These are phyloP conservation scores for Grosmannia huntii DNA, from an alignment of 2,329 filamentous ascomycete genomes.

Conservation along the genomic window DNA sequence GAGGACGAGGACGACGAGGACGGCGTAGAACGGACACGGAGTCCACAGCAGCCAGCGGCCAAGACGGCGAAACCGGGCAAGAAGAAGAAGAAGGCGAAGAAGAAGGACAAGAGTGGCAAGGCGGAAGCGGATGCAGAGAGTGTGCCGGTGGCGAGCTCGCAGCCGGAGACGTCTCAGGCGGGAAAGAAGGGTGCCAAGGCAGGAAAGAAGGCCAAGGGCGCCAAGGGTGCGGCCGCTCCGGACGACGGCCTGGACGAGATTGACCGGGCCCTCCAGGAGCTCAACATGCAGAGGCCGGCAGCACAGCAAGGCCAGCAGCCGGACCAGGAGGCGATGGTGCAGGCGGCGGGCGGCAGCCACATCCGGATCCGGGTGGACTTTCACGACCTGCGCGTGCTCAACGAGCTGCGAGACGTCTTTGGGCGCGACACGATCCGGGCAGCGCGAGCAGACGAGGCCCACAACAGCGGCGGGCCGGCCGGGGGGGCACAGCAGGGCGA, in stretches of 20 bases:
- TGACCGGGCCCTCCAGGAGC: constrained; percentile 37
- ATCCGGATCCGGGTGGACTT: constrained; percentile 37
- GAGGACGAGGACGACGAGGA: constrained; percentile 15
- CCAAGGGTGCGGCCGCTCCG: not conserved
- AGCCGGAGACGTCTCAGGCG: not conserved
- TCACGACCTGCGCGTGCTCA: constrained; percentile 68
- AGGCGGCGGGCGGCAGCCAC: not conserved
- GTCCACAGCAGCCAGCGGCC: not conserved
- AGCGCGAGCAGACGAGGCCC: constrained; percentile 35
- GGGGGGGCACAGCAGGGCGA: constrained; percentile 6
- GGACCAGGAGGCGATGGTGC: not conserved
- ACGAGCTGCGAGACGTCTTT: constrained; percentile 69
- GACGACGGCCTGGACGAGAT: constrained; percentile 33
- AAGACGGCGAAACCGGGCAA: constrained; percentile 12
- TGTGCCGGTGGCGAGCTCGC: not conserved
- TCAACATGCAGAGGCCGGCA: constrained; percentile 24
- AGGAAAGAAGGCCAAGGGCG: not conserved
- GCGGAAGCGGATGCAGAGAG: not conserved
- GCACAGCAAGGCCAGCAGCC: not conserved
- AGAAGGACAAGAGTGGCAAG: constrained; percentile 10
- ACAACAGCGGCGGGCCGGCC: constrained; percentile 8
- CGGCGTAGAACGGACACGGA: constrained; percentile 10
- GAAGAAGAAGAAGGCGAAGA: constrained; percentile 24
- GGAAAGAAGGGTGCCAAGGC: not conserved
- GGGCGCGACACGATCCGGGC: constrained; percentile 44